Conservation (phyloP, 306 rosid species). For the Arachis hypogaea region DNA sequence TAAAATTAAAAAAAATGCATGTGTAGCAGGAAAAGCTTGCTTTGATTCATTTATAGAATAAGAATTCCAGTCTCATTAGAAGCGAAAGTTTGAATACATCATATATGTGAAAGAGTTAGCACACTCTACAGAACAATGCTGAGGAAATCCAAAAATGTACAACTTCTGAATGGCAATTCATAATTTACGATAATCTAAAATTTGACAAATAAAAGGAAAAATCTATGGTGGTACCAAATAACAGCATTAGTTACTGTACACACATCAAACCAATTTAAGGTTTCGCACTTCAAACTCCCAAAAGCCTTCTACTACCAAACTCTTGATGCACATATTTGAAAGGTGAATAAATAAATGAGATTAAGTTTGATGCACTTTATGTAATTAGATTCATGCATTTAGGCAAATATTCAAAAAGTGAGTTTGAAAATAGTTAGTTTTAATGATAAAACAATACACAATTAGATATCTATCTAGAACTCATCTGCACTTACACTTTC, state of each 20-base stretch:
- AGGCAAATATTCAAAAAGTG: too few species aligned
- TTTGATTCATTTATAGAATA: constrained; percentile 5
- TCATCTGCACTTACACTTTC: too few species aligned
- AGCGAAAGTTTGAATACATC: neutral
- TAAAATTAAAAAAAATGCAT: neutral
- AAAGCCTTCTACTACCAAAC: too few species aligned
- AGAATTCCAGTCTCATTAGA: neutral
- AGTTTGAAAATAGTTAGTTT: too few species aligned
- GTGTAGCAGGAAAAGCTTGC: constrained; percentile 20
- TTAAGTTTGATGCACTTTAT: too few species aligned
- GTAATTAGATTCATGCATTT: too few species aligned
- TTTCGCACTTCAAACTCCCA: neutral
- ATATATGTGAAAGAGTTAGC: constrained; percentile 4
- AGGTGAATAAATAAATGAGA: too few species aligned
- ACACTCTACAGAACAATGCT: neutral
- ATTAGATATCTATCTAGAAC: too few species aligned
- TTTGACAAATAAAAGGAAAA: neutral
- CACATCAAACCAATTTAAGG: neutral
- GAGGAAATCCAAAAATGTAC: neutral
- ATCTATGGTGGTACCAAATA: neutral
- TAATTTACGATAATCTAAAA: neutral
- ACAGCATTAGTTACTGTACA: neutral
- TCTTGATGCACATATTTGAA: neutral
- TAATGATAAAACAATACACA: too few species aligned
- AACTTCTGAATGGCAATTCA: constrained; percentile 1